Conservation (phyloP, 495 filamentous ascomycete genomes). For the Glarea lozoyensis region DNA sequence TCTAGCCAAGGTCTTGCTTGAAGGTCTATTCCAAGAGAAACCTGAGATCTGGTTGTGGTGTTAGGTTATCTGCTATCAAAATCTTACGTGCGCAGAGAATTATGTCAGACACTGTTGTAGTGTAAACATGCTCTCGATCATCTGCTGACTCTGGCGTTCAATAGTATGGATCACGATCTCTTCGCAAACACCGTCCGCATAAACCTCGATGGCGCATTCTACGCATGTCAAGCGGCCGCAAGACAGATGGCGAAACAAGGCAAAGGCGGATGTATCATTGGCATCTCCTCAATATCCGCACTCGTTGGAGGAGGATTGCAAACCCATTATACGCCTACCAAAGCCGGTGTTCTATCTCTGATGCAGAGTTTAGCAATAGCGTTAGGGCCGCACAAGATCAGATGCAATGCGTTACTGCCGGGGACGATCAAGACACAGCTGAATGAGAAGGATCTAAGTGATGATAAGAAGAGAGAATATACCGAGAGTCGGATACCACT, state of each 20-base stretch:
- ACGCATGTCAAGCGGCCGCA: constrained; percentile 73
- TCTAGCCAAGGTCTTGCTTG: no score
- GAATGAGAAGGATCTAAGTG: constrained; percentile 71
- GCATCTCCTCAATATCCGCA: constrained; percentile 72
- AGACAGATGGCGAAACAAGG: constrained; percentile 64
- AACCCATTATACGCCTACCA: constrained; percentile 86
- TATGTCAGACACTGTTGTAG: no score
- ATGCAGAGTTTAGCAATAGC: constrained; percentile 83
- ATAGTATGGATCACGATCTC: constrained; percentile 48
- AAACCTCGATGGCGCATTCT: constrained; percentile 84
- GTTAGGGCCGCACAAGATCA: constrained; percentile 62
- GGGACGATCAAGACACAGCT: constrained; percentile 81
- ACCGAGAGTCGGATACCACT: constrained; percentile 82
- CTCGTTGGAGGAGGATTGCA: constrained; percentile 76
- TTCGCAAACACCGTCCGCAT: constrained; percentile 58
- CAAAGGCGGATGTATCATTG: constrained; percentile 73
- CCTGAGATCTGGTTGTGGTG: no score
- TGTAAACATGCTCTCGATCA: no score
- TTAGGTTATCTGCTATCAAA: no score
- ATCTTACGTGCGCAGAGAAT: no score
- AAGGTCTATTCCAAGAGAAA: no score
- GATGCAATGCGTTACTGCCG: constrained; percentile 80
- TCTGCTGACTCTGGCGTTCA: no score
- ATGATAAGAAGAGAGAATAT: constrained; percentile 63
- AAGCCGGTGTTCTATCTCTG: constrained; percentile 71